Evolutionary conservation across 176 grass and related monocot species (phyloP).

Genomic region (Oryza meyeriana): DNA sequence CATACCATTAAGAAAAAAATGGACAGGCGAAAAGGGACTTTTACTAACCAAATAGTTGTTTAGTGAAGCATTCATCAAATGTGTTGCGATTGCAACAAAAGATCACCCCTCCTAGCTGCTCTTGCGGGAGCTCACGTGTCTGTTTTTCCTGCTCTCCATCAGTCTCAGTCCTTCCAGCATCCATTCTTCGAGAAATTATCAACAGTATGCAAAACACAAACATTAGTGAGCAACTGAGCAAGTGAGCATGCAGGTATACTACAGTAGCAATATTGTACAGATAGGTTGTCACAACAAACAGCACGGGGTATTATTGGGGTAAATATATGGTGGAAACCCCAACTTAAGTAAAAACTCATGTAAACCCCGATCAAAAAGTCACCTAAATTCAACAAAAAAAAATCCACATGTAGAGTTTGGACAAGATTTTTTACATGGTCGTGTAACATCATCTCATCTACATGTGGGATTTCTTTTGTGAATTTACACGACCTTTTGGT

Average conservation of each 20-base stretch:
- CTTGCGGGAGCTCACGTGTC: constrained; percentile 30
- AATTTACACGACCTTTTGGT: too few species aligned
- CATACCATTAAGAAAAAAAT: background rate
- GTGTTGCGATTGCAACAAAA: constrained; percentile 76
- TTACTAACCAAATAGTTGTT: constrained; percentile 81
- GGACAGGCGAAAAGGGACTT: background rate
- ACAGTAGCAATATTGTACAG: background rate
- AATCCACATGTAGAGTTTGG: too few species aligned
- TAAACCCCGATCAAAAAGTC: too few species aligned
- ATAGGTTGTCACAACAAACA: constrained; percentile 20
- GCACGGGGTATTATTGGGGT: constrained; percentile 7
- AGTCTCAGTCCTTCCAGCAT: constrained; percentile 39
- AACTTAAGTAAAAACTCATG: too few species aligned
- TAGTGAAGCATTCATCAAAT: constrained; percentile 73
- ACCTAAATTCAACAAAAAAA: too few species aligned
- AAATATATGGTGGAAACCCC: too few species aligned
- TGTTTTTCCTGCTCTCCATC: background rate
- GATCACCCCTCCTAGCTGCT: constrained; percentile 64
- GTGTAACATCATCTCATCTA: too few species aligned
- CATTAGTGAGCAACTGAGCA: background rate
- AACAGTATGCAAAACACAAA: constrained; percentile 19
- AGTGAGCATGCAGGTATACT: background rate
- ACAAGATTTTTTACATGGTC: too few species aligned
- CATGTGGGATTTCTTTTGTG: too few species aligned
- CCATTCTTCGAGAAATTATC: constrained; percentile 50